Percentiles rank a stretch among this genome's conserved stretches.
These are phyloP conservation scores for Biscogniauxia sp. DNA, from an alignment of 2,329 filamentous ascomycete genomes.

Conservation along the genomic window DNA sequence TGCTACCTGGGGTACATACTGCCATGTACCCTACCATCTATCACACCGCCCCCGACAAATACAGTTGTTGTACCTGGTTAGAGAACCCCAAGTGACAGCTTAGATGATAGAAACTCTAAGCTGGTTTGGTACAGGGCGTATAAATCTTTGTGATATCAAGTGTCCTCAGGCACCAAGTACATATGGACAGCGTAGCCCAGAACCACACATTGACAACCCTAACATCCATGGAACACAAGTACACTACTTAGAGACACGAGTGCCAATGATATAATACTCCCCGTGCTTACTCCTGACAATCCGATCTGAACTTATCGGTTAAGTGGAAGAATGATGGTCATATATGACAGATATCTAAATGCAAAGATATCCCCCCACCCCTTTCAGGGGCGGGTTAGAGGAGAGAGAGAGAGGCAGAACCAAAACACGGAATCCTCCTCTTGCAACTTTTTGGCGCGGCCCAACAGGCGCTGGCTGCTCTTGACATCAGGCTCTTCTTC, in stretches of 20 bases:
- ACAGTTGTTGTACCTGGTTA: no score
- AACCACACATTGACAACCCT: background rate
- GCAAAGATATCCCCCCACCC: background rate
- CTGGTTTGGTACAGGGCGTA: no score
- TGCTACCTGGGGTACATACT: no score
- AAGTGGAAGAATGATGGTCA: background rate
- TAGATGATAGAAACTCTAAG: no score
- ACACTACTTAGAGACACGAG: background rate
- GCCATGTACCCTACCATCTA: no score
- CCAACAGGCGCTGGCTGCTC: background rate
- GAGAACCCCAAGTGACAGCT: no score
- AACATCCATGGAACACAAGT: background rate
- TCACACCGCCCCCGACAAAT: no score
- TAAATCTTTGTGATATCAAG: background rate
- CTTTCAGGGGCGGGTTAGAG: no score
- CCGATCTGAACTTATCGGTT: background rate
- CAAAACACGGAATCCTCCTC: background rate
- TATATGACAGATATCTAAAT: background rate
- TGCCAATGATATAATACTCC: background rate
- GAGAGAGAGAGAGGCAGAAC: background rate
- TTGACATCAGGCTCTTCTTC: background rate
- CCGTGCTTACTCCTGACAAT: background rate
- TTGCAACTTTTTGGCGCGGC: background rate
- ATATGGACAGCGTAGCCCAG: background rate
- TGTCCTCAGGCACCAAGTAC: background rate